phyloP scores from a whole-genome alignment of 2,329 filamentous ascomycete genomes.

The Anisogramma anomala region DNA sequence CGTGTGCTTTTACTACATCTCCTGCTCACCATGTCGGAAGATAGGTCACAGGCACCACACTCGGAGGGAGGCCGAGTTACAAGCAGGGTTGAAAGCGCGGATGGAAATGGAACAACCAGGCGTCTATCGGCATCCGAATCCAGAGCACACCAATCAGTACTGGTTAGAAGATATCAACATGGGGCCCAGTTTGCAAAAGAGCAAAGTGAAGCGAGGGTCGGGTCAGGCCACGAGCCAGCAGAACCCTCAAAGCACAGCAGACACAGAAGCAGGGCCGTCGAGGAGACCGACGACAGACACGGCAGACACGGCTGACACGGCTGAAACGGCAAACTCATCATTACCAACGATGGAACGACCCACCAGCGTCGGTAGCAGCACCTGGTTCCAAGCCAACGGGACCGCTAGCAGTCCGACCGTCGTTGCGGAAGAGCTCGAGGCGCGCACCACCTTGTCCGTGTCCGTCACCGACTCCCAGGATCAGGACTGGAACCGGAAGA shows the following conservation, averaged over 20 bases:
- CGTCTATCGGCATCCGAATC: conserved; percentile 66
- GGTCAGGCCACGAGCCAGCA: conserved; percentile 47
- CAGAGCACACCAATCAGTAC: conserved; percentile 77
- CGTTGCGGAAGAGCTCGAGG: conserved; percentile 33
- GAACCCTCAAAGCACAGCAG: conserved; percentile 45
- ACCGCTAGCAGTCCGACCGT: conserved; percentile 32
- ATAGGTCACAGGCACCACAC: conserved; percentile 58
- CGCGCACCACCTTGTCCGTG: conserved; percentile 28
- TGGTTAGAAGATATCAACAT: conserved; percentile 80
- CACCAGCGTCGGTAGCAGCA: conserved; percentile 20
- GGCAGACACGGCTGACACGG: too few species aligned
- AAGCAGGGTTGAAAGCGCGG: conserved; percentile 52
- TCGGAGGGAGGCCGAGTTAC: conserved; percentile 57
- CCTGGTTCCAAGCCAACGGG: conserved; percentile 24
- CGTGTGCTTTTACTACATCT: conserved; percentile 65
- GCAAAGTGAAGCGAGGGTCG: conserved; percentile 30
- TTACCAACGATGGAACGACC: conserved; percentile 23
- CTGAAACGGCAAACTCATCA: too few species aligned
- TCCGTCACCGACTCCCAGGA: conserved; percentile 30
- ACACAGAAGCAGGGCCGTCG: conserved; percentile 28
- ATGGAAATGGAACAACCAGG: conserved; percentile 59
- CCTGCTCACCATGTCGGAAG: conserved; percentile 68
- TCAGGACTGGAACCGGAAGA: conserved; percentile 57
- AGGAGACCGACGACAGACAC: conserved; percentile 21
- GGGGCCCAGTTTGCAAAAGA: conserved; percentile 61